Evolutionary conservation across 371 early-diverging fungal genomes (phyloP).

Genomic region (Mucor circinelloides): DNA sequence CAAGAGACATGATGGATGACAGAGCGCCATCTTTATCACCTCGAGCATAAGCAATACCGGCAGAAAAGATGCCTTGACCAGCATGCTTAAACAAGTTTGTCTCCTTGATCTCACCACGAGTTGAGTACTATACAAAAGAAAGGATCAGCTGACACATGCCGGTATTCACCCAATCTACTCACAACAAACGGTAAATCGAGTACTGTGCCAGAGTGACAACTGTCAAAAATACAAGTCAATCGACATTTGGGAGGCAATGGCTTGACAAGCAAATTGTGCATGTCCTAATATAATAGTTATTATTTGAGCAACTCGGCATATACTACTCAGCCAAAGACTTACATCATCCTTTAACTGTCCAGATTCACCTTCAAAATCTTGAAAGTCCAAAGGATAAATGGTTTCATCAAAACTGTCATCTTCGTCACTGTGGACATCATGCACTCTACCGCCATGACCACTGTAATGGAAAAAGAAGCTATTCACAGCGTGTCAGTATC

Average conservation of each 20-base stretch:
- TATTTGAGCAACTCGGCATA: not conserved
- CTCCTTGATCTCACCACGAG: slow-evolving; percentile 66
- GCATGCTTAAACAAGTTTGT: slow-evolving; percentile 53
- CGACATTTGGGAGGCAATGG: slow-evolving; percentile 84
- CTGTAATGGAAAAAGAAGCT: slow-evolving; percentile 73
- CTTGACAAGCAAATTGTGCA: slow-evolving; percentile 81
- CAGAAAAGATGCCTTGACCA: slow-evolving; percentile 47
- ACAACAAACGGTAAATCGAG: slow-evolving; percentile 83
- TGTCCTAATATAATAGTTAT: slow-evolving; percentile 24
- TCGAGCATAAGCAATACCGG: slow-evolving; percentile 56
- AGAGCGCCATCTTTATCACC: slow-evolving; percentile 49
- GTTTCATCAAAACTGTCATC: slow-evolving; percentile 72
- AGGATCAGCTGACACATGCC: not conserved
- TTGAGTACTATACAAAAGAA: slow-evolving; percentile 51
- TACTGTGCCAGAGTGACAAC: slow-evolving; percentile 85
- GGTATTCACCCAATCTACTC: not conserved
- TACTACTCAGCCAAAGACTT: not conserved
- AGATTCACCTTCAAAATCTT: slow-evolving; percentile 41
- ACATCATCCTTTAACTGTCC: slow-evolving; percentile 90
- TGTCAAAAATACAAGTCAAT: slow-evolving; percentile 86
- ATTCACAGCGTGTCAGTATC: not conserved
- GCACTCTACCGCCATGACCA: slow-evolving; percentile 84
- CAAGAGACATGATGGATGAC: slow-evolving; percentile 49
- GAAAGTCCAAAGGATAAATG: slow-evolving; percentile 82
- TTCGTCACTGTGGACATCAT: slow-evolving; percentile 73